Base-by-base conservation (phyloP, 495 filamentous ascomycete genomes). In the Aspergillus homomorphus region DNA sequence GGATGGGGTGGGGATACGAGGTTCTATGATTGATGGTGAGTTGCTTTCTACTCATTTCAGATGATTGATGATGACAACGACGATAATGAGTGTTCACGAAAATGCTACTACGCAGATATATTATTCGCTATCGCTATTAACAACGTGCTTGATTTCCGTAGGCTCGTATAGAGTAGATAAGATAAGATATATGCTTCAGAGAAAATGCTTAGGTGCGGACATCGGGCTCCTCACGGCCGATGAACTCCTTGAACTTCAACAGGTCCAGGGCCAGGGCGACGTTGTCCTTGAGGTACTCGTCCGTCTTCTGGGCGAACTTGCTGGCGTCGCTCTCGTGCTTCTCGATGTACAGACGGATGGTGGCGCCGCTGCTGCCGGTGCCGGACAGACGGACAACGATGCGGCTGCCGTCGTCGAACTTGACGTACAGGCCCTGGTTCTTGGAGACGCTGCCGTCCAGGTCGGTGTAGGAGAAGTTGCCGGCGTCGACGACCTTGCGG, bases 401-500 rank as follows among this genome's bases (percentile, higher is more conserved):
- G 54, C 94, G 86, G 76, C 89, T 93, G 58, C 94, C 94, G 55
- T 96, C 91, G 51, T 92, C 90, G 77, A 98, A 98, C 75, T 91
- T 90, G 73, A 90, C 88, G 66, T 89, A 98, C 59, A 98, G 85
- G 53, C 94, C 94, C 77, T 98, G 94, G 81, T 96, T 96, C 68
- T 92, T 89, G 70, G 90, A 85, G 22, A 98, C 91, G 57, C 90
- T 96, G 54, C 93, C 93, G 65, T 98, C 94, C 20, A 98, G 85
- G 73, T 98, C 94, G 3, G 89, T 97, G 82, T 98, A 98, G 14
- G 87, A 85, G 80, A 98, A 98, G 80, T 98, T 92, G 59, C 92
- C 94, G 16, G 92, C 93, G 61, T 95, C 88, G 38, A 83, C 72
- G 28, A 97, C 90, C 61, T 90, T 96, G 68, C 89, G 87, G 54